Evolutionary conservation across 176 grass and related monocot species (phyloP).

Genomic region (Oryza rufipogon): DNA sequence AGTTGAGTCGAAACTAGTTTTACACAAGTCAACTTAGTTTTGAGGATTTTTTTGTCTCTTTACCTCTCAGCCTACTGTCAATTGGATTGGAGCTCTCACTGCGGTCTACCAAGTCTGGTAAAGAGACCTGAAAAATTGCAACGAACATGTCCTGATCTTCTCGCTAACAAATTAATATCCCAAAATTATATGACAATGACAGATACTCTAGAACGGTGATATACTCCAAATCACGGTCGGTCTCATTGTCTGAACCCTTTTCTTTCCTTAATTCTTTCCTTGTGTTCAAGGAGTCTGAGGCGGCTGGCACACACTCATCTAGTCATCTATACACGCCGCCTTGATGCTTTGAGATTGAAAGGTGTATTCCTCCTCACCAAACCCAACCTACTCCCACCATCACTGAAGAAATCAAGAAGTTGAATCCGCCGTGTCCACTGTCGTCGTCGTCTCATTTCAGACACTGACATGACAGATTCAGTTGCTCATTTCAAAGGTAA

Average conservation of each 20-base stretch:
- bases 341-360: neutral
- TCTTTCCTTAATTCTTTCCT: neutral
- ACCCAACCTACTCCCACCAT: conserved; percentile 6
- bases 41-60: too few species aligned
- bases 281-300: neutral
- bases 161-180: too few species aligned
- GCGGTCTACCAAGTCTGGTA: too few species aligned
- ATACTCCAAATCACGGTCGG: neutral
- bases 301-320: neutral
- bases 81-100: too few species aligned
- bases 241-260: neutral
- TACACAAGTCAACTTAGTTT: too few species aligned
- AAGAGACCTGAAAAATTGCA: too few species aligned
- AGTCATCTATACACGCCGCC: neutral
- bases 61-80: too few species aligned
- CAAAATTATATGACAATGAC: neutral
- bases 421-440: neutral
- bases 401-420: neutral
- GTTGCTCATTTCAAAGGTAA: neutral
- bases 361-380: neutral
- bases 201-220: neutral
- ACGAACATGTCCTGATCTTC: too few species aligned
- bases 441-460: neutral
- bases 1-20: too few species aligned
- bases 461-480: neutral